Evolutionary conservation across 1,139 yeast species (phyloP).

Genomic region (Saccharomyces hybrid): DNA sequence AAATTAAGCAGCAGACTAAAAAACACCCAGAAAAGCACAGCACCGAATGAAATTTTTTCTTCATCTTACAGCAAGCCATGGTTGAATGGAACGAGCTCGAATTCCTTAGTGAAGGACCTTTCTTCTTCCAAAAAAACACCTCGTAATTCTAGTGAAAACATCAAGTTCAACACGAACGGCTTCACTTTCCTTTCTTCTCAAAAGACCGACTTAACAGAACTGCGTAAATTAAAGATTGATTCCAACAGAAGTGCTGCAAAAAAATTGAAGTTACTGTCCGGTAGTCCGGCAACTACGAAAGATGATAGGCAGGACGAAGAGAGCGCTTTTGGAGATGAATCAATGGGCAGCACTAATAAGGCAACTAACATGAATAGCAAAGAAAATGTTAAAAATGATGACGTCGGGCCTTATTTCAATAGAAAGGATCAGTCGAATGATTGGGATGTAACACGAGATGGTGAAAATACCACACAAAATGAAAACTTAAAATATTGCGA

Average conservation of each 20-base stretch:
- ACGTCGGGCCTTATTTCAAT: not conserved
- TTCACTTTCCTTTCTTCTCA: constrained; percentile 10
- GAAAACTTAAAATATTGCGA: constrained; percentile 35
- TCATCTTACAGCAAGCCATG: constrained; percentile 26
- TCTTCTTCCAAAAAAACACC: not conserved
- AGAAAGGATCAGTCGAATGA: not conserved
- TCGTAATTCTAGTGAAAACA: not conserved
- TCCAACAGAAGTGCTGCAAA: constrained; percentile 36
- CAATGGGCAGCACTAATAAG: not conserved
- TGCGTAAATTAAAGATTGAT: constrained; percentile 34
- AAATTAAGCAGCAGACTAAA: constrained; percentile 32
- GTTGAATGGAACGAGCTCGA: constrained; percentile 5
- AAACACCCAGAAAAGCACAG: constrained; percentile 22
- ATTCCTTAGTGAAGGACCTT: not conserved
- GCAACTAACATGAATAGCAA: not conserved
- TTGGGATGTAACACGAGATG: not conserved
- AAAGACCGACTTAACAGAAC: constrained; percentile 15
- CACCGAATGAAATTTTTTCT: constrained; percentile 35
- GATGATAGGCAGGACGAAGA: constrained; percentile 20
- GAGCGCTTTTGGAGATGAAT: constrained; percentile 6
- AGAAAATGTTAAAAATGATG: not conserved
- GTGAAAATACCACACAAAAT: not conserved
- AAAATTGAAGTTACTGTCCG: constrained; percentile 33
- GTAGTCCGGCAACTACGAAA: constrained; percentile 29
- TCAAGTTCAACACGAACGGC: constrained; percentile 3